Conservation (phyloP, 495 filamentous ascomycete species). For the Aspergillus sparsus region DNA sequence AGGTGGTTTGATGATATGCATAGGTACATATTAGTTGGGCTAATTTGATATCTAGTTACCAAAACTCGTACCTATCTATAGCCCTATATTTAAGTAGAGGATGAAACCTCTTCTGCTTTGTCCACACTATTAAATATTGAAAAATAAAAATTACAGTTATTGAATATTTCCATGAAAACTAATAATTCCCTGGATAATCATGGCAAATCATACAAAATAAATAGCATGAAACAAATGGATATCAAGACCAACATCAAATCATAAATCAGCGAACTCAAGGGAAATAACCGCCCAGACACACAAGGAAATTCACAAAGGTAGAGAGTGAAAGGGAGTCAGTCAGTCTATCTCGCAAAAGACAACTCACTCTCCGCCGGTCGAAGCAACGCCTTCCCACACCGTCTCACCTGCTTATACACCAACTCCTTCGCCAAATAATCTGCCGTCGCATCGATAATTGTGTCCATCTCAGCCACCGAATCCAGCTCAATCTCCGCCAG, state of each 20-base stretch:
- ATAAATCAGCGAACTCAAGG: background rate
- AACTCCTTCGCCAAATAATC: slow-evolving; percentile 39
- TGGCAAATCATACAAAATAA: background rate
- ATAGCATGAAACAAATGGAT: background rate
- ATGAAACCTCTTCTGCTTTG: too few relatives aligned
- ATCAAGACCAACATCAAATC: slow-evolving; percentile 1
- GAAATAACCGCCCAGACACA: background rate
- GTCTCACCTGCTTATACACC: slow-evolving; percentile 40
- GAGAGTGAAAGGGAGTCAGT: background rate
- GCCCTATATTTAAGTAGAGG: too few relatives aligned
- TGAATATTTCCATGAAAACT: too few relatives aligned
- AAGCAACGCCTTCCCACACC: slow-evolving; percentile 31
- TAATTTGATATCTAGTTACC: too few relatives aligned
- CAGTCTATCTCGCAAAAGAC: slow-evolving; percentile 11
- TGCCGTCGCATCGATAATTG: slow-evolving; percentile 42
- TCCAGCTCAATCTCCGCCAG: slow-evolving; percentile 46
- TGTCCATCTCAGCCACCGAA: slow-evolving; percentile 37
- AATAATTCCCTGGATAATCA: background rate
- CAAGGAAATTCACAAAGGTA: background rate
- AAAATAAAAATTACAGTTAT: too few relatives aligned
- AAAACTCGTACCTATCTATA: too few relatives aligned
- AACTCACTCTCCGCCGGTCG: slow-evolving; percentile 16
- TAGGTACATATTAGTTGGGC: too few relatives aligned
- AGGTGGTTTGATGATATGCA: background rate
- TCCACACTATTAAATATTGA: too few relatives aligned